Evolutionary conservation across 306 rosid species (phyloP).

Genomic region (Myrica gale): DNA sequence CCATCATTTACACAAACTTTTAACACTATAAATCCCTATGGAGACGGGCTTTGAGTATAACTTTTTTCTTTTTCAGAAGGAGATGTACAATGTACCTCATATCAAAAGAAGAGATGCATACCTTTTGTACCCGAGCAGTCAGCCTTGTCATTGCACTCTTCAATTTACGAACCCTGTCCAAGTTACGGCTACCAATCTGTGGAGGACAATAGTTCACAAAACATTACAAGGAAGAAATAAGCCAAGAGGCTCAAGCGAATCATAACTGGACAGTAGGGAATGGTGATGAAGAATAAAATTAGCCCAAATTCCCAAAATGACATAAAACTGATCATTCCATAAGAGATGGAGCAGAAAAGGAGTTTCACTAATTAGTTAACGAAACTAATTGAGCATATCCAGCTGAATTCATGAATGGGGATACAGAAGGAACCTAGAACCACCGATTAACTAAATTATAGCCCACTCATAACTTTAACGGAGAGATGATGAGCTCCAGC

Average conservation of each 20-base stretch:
- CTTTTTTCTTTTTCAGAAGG: background rate
- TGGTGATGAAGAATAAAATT: background rate
- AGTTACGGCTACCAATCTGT: conserved; percentile 93
- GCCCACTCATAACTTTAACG: too few relatives aligned
- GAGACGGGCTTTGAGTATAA: background rate
- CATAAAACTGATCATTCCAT: background rate
- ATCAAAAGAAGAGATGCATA: conserved; percentile 23
- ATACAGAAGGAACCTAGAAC: background rate
- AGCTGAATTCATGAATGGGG: background rate
- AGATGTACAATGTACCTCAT: conserved; percentile 3
- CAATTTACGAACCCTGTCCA: conserved; percentile 94
- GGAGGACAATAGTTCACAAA: conserved; percentile 22
- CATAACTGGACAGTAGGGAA: background rate
- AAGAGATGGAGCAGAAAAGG: background rate
- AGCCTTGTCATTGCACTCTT: conserved; percentile 98
- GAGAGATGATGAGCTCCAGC: too few relatives aligned
- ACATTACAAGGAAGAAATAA: background rate
- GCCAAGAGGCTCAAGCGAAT: background rate
- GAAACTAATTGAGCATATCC: background rate
- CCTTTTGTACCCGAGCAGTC: conserved; percentile 98
- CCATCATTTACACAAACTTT: background rate
- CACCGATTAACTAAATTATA: background rate
- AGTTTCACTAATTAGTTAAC: background rate
- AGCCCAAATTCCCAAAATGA: background rate
- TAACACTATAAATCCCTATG: background rate